Base-by-base conservation (phyloP, 1,284 basidiomycete species). In the Trichosporon inkin region DNA sequence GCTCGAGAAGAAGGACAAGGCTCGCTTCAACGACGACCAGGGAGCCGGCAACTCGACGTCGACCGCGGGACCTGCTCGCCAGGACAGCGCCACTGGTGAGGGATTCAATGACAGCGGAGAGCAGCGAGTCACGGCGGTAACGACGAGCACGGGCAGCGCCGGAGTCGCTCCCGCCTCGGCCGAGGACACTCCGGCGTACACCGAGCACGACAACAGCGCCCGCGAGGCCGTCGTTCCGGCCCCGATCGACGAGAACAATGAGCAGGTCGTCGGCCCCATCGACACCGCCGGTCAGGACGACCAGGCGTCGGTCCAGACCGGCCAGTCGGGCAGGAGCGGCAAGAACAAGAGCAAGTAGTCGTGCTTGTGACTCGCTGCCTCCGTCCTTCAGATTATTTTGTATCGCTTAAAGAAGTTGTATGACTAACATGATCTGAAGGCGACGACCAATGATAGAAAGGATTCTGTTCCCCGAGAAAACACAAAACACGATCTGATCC, bases 181-280 rank as follows among this genome's bases (percentile, higher is more conserved):
- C 16, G 44, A 49, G 11, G 44, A 49, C 44, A 49, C 44, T 49
- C 44, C 44, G 44, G 44, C 44, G 44, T 49, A 49, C 44, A 49
- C 44, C 24, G 44, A 49, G 44, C 44, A 49, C 44, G 44, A 24
- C 24, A 19, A 49, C 24, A 24, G 13, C 44, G 22, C 28, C 44
- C 22, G 16, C 44, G n/a, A 22, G 16, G 44, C 44, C 28, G 22
- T 24, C 22, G 44, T 22, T n/a, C 44, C 44, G 22, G 44, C 28
- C 44, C 44, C 44, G 13, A 24, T 49, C 28, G 44, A 49, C 44
- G 22, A 98, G 84, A 11, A 82, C 81, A 65, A 97, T 86, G 28
- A 74, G 34, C 51, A 53, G 51, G 34, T 53, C 17, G 34, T 53
- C 32, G 51, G 35, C 51, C 51, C 34, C 28, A 53, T 53, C 51